phyloP scores from a whole-genome alignment of 2,329 filamentous ascomycete genomes.

The Cladosporium austrohemisphaericum region DNA sequence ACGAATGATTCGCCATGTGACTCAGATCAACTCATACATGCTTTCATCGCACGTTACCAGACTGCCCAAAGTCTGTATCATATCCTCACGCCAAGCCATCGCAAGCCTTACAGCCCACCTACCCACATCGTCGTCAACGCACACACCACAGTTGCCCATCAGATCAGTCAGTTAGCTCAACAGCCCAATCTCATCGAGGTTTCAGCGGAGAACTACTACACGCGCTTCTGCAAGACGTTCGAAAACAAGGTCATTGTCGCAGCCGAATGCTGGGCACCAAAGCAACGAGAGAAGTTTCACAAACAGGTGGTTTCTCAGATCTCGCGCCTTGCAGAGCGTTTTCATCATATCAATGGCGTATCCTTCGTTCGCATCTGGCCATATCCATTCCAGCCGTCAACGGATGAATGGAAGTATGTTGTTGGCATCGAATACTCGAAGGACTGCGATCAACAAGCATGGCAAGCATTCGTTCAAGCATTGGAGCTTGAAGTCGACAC shows the following conservation, averaged over 20 bases:
- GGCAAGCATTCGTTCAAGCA: too few relatives aligned
- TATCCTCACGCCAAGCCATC: neutral
- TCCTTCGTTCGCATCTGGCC: slow-evolving; percentile 5
- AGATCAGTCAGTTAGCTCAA: neutral
- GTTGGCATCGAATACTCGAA: neutral
- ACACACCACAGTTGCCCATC: neutral
- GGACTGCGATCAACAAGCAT: too few relatives aligned
- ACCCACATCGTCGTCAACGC: neutral
- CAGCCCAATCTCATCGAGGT: neutral
- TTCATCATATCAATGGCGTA: neutral
- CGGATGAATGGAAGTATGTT: slow-evolving; percentile 11
- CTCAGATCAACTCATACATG: too few relatives aligned
- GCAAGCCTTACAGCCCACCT: neutral
- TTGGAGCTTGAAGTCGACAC: too few relatives aligned
- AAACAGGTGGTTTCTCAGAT: neutral
- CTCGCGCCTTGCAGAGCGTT: neutral
- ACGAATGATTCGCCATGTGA: too few relatives aligned
- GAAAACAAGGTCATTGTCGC: neutral
- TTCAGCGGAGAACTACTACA: neutral
- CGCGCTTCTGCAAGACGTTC: neutral
- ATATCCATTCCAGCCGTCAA: slow-evolving; percentile 6
- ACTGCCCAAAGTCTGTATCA: neutral
- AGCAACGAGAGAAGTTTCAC: slow-evolving; percentile 4
- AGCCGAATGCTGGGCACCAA: slow-evolving; percentile 12
- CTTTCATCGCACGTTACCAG: neutral